These are phyloP conservation scores for Inonotus obliquus DNA, from an alignment of 1,284 basidiomycete species.

Conservation along the genomic window DNA sequence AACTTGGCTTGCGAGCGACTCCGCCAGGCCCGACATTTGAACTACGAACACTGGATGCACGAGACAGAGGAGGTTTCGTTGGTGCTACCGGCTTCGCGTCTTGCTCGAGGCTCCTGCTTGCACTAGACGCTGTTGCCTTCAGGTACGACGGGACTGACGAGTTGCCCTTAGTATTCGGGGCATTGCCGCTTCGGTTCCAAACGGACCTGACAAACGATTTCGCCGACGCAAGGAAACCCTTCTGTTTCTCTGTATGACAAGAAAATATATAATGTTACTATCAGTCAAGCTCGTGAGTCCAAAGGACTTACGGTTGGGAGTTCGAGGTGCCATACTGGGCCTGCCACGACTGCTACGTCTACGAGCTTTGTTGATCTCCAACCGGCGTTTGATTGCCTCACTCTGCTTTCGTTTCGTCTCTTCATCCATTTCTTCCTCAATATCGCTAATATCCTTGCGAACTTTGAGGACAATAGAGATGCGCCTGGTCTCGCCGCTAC, in stretches of 20 bases:
- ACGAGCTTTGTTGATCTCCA: slow-evolving; percentile 58
- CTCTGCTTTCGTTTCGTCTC: slow-evolving; percentile 41
- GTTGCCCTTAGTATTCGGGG: slow-evolving; percentile 18
- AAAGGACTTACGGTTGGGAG: slow-evolving; percentile 4
- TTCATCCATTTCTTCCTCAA: slow-evolving; percentile 32
- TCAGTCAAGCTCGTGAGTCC: neutral
- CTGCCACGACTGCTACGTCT: slow-evolving; percentile 60
- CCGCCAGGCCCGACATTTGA: neutral
- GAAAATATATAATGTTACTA: neutral
- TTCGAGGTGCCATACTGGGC: slow-evolving; percentile 36
- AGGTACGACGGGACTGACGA: neutral
- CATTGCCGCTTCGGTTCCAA: slow-evolving; percentile 45
- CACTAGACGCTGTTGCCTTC: slow-evolving; percentile 11
- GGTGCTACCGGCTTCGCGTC: neutral
- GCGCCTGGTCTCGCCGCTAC: slow-evolving; percentile 27
- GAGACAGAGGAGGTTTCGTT: neutral
- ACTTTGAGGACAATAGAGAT: slow-evolving; percentile 30
- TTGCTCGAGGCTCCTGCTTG: slow-evolving; percentile 1
- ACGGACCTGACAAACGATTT: slow-evolving; percentile 53
- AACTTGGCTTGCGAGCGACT: neutral
- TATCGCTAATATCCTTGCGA: slow-evolving; percentile 15
- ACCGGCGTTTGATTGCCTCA: slow-evolving; percentile 53
- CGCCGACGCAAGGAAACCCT: slow-evolving; percentile 48
- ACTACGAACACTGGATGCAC: neutral
- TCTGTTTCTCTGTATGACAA: slow-evolving; percentile 33